Evolutionary conservation across 1,284 basidiomycete genomes (phyloP), one percentile per base, ranked within the genome.

Genomic region (Fomitopsis betulina): DNA sequence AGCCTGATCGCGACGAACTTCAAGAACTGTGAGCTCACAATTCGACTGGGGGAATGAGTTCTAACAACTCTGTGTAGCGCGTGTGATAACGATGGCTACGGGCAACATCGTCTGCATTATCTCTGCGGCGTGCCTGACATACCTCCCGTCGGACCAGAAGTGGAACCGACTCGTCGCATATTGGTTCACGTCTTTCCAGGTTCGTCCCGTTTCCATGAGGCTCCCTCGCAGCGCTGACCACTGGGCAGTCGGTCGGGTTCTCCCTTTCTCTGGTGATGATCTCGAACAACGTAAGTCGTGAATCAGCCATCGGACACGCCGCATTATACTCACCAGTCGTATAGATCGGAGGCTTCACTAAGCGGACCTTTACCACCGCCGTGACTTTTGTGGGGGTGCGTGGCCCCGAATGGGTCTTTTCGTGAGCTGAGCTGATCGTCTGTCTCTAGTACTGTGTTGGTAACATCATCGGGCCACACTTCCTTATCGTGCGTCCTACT

Each of bases 141-240:
- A 71, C 53, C 65, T 67, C 3, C 71, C 71, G 3, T 54, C 61
- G 1, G 65, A 70, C 33, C 63, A 72, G 58, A 67, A 67, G 57
- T 72, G 71, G 71, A 70, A 67, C 55, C 66, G 71, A 1, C 64
- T 72, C 12, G 65, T 71, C 13, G 71, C 70, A 5, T 72, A 68
- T 55, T 71, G 71, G 70, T 72, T 71, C 59, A 72, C 70, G 0
- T 62, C 62, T 0, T 70, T 68, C 58, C 66, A 67, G 50, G 64
- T 61, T 7, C 6, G 58, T 37, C 9, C 15, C 19, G 5, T 15
- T 17, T 2, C 21, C 17, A 30, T 47, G 25, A 7, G 13, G 17
- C 15, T 21, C 7, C 25, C n/a, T 9, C 39, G 3, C 1, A 19
- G 17, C 13, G 21, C 25, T 5, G 1, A 45, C 32, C 13, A 30